Conservation (phyloP, 345 rosid species). For the Hypericum androsaemum region DNA sequence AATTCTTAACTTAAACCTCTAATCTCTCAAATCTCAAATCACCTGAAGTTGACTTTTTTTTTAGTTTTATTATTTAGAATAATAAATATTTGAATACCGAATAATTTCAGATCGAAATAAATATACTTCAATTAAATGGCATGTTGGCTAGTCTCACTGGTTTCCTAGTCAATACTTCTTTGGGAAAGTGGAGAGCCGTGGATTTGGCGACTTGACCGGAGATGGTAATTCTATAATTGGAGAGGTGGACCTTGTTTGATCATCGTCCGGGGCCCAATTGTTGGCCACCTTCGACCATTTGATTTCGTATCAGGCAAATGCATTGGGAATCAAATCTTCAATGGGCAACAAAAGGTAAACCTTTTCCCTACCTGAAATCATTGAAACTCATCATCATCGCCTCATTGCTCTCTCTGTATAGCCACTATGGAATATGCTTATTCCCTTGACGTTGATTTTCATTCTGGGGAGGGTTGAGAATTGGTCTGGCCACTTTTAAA, state of each 20-base stretch:
- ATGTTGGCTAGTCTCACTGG: slow-evolving; percentile 10
- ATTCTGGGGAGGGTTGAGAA: too few relatives aligned
- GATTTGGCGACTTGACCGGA: slow-evolving; percentile 9
- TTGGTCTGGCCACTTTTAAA: too few relatives aligned
- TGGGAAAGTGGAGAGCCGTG: slow-evolving; percentile 36
- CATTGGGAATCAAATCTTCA: slow-evolving; percentile 1
- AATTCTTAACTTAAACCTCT: too few relatives aligned
- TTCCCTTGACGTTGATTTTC: too few relatives aligned
- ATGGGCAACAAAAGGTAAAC: slow-evolving; percentile 12
- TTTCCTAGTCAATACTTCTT: slow-evolving; percentile 55
- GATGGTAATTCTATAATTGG: slow-evolving; percentile 7
- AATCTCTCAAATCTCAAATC: too few relatives aligned
- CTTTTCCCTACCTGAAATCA: slow-evolving; percentile 16
- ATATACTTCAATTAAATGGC: slow-evolving; percentile 1
- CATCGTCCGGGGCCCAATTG: slow-evolving; percentile 36
- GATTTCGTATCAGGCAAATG: neutral
- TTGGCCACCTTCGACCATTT: slow-evolving; percentile 32
- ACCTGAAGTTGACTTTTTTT: too few relatives aligned
- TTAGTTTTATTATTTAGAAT: too few relatives aligned
- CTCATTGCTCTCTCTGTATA: too few relatives aligned
- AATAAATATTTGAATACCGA: neutral
- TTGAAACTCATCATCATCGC: too few relatives aligned
- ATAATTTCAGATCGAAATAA: slow-evolving; percentile 1
- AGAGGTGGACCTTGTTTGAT: slow-evolving; percentile 12
- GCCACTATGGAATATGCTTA: too few relatives aligned